phyloP scores from a whole-genome alignment of 108 stramenopile species.

The Bacterosira constricta region DNA sequence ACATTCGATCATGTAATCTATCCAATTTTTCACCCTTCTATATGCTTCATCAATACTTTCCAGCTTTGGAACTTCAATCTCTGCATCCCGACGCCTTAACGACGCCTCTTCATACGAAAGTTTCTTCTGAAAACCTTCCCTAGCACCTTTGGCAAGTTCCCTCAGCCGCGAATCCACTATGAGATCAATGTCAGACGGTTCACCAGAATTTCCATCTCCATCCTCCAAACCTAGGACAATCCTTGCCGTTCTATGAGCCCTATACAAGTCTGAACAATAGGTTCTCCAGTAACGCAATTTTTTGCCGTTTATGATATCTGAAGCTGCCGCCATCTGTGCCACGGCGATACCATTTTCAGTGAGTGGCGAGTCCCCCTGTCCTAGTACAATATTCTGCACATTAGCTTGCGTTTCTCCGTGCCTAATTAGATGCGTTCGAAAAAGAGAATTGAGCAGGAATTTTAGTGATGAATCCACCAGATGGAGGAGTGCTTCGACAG shows the following conservation, averaged over 20 bases:
- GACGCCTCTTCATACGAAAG: conserved; percentile 49
- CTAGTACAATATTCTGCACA: conserved; percentile 45
- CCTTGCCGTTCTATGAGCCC: conserved; percentile 52
- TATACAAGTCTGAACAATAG: conserved; percentile 55
- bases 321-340: conserved; percentile 30
- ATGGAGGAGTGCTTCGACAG: too few relatives aligned
- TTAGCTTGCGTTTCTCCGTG: conserved; percentile 74
- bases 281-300: conserved; percentile 35
- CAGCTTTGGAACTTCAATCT: conserved; percentile 38
- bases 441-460: neutral
- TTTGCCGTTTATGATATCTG: conserved; percentile 24
- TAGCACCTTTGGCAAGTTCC: conserved; percentile 63
- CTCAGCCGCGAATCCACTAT: conserved; percentile 53
- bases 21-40: conserved; percentile 48
- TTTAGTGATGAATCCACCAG: conserved; percentile 2
- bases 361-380: conserved; percentile 61
- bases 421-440: conserved; percentile 61
- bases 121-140: conserved; percentile 53
- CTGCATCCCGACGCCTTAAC: neutral
- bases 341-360: conserved; percentile 37
- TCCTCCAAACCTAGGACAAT: conserved; percentile 42
- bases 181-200: conserved; percentile 3
- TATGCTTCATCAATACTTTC: conserved; percentile 60
- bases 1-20: conserved; percentile 42
- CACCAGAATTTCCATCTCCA: neutral